These are phyloP conservation scores for Fomitopsis schrenkii DNA, from an alignment of 1,284 basidiomycete species.

Conservation along the genomic window DNA sequence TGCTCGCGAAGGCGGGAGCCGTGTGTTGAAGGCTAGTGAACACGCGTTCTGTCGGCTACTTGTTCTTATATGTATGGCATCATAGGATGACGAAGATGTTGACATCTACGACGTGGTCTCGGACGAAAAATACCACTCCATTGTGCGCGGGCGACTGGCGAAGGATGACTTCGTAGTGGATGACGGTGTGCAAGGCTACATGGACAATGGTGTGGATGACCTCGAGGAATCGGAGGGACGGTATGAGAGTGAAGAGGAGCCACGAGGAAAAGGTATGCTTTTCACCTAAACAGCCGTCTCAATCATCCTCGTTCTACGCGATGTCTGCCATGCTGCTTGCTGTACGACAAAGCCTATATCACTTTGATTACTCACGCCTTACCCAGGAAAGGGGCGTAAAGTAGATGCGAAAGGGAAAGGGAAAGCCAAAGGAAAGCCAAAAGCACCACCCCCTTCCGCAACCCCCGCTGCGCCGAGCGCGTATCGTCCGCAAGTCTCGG, in stretches of 20 bases:
- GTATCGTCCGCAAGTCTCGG: conserved; percentile 73
- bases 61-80: conserved; percentile 7
- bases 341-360: background rate
- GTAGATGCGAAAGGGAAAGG: conserved; percentile 36
- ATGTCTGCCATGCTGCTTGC: background rate
- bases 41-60: background rate
- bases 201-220: conserved; percentile 96
- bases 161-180: conserved; percentile 95
- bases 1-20: conserved; percentile 32
- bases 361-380: background rate
- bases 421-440: conserved; percentile 33
- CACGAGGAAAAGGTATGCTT: conserved; percentile 35
- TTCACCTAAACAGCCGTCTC: background rate
- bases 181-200: conserved; percentile 90
- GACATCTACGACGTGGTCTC: conserved; percentile 90
- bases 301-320: background rate
- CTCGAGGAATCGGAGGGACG: conserved; percentile 61
- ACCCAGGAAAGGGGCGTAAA: conserved; percentile 38
- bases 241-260: conserved; percentile 37
- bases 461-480: conserved; percentile 65
- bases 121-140: conserved; percentile 86
- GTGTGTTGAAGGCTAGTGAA: conserved; percentile 30
- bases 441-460: conserved; percentile 44
- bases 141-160: conserved; percentile 85
- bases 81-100: conserved; percentile 58